phyloP scores from a whole-genome alignment of 2,329 filamentous ascomycete genomes.

The Pestalotiopsis fici region DNA sequence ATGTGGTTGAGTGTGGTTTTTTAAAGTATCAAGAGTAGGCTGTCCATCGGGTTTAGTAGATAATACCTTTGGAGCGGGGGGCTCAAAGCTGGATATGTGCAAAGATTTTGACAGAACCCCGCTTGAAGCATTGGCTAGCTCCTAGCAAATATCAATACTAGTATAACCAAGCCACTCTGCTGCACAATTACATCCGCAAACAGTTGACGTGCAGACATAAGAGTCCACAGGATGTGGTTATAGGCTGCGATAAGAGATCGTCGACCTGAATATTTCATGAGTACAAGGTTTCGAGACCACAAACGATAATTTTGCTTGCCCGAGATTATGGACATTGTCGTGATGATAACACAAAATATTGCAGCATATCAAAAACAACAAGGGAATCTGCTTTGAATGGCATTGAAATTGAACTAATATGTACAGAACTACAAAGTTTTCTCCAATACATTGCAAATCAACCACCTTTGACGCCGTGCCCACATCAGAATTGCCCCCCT shows the following conservation, averaged over 20 bases:
- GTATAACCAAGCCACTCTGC: neutral
- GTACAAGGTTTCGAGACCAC: neutral
- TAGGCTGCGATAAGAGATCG: too few relatives aligned
- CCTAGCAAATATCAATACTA: neutral
- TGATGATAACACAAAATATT: neutral
- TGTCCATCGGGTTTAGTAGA: neutral
- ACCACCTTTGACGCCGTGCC: slow-evolving; percentile 3
- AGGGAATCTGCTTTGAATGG: neutral
- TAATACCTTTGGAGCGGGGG: too few relatives aligned
- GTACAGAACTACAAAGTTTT: neutral
- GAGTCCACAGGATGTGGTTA: too few relatives aligned
- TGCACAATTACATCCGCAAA: neutral
- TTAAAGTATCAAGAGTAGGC: neutral
- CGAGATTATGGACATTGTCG: neutral
- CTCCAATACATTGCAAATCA: neutral
- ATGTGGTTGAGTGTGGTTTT: neutral
- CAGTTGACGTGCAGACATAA: too few relatives aligned
- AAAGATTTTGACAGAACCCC: neutral
- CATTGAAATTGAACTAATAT: neutral
- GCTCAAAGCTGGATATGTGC: neutral
- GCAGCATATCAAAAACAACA: neutral
- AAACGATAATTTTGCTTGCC: neutral
- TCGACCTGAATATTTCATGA: too few relatives aligned
- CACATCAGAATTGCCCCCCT: neutral
- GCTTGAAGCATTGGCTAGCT: neutral